Evolutionary conservation across 2,329 filamentous ascomycete genomes (phyloP), one percentile per base, ranked within the genome.

Genomic region (Ilyonectria destructans): DNA sequence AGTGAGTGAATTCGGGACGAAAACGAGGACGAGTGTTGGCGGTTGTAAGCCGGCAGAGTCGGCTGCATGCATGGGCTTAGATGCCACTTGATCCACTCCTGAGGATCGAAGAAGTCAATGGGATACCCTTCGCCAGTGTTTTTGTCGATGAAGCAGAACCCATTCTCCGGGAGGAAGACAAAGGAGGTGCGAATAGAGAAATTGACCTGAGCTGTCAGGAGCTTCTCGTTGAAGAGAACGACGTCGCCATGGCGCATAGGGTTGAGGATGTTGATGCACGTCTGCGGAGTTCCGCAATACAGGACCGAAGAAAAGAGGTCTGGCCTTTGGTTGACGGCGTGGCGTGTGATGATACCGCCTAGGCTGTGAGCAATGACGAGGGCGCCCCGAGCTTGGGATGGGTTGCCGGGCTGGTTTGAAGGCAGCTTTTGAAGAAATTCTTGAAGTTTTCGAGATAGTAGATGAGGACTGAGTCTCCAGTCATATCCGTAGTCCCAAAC

Each of bases 401-500:
- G 82, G 0, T 85, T 83, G 9, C 82, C 85, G 3, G 86, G 84
- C 54, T 88, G 86, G 76, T 98, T 98, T 58, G 90, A 95, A 0
- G 92, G 92, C 1, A 98, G 84, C 2, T 82, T 85, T 76, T 93
- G 89, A 15, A 98, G 84, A 75, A 93, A 97, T 19, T 87, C 82
- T 40, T 91, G 89, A n/a, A 98, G 83, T 68, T 89, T 89, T 52
- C 86, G 85, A 3, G 93, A 95, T 0, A 96, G 86, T 1, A 94
- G 84, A 75, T 92, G 88, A 1, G 96, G 96, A 70, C 93, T 96
- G 45, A 98, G 84, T 17, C 96, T 88, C 96, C 96, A 98, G 81
- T 98, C 96, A 75, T 97, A 98, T 19, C 95, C 95, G 77, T 96
- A 98, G 75, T 98, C 92, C 85, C 95, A 95, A 1, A 97, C 88